A percentile compares a stretch with the other conserved stretches of the same genome.
These are phyloP conservation scores for Saksenaea vasiformis DNA, from an alignment of 371 early-diverging fungal genomes.

Conservation along the genomic window DNA sequence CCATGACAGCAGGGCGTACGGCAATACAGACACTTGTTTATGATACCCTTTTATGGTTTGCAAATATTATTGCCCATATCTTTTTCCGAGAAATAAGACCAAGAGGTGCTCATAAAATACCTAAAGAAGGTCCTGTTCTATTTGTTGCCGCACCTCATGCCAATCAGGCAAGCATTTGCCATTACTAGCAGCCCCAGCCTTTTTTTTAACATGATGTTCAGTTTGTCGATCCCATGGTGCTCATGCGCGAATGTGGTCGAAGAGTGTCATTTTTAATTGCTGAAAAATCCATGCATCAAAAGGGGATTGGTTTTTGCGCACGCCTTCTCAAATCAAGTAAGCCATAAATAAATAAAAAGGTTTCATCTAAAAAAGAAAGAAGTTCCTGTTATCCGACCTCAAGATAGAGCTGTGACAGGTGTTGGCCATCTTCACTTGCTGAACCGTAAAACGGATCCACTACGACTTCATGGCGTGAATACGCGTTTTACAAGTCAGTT, in stretches of 20 bases:
- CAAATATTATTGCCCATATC: slow-evolving; percentile 62
- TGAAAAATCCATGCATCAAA: slow-evolving; percentile 83
- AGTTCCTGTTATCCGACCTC: slow-evolving; percentile 91
- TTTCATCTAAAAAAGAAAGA: not conserved
- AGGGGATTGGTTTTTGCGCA: slow-evolving; percentile 79
- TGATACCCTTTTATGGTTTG: slow-evolving; percentile 57
- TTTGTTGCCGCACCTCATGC: slow-evolving; percentile 95
- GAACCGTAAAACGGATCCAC: slow-evolving; percentile 65
- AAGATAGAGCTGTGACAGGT: slow-evolving; percentile 78
- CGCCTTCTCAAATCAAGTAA: slow-evolving; percentile 66
- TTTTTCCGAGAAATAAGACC: slow-evolving; percentile 87
- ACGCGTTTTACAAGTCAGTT: slow-evolving; percentile 75
- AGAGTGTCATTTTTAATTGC: slow-evolving; percentile 83
- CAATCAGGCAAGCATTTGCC: slow-evolving; percentile 69
- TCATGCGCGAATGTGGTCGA: slow-evolving; percentile 76
- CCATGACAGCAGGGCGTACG: not conserved
- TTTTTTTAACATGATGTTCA: slow-evolving; percentile 16
- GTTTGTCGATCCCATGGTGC: slow-evolving; percentile 90
- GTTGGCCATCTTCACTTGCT: slow-evolving; percentile 67
- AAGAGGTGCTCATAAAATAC: slow-evolving; percentile 85
- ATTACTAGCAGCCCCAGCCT: too few species aligned
- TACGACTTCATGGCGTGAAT: slow-evolving; percentile 62
- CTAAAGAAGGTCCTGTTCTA: slow-evolving; percentile 82
- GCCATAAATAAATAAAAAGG: slow-evolving; percentile 2
- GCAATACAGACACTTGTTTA: slow-evolving; percentile 22